Base-by-base conservation (phyloP, 345 rosid genomes). In the Gossypium australe region DNA sequence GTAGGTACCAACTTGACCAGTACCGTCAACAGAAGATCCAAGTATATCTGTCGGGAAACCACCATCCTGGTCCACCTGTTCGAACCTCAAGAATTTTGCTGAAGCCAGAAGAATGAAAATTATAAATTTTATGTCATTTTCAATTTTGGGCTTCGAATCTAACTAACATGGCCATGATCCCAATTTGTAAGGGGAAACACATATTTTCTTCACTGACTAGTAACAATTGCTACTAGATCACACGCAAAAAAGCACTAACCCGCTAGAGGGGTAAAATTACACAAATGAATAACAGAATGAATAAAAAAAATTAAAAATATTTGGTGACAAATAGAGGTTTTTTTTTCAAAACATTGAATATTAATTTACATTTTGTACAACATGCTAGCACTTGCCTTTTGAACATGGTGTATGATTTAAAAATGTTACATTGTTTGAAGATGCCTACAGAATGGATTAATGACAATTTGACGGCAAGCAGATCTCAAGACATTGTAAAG, bases 11-110 rank as follows among this genome's bases (percentile, higher is more conserved):
- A 93, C 91, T 86, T 88, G 91, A 82, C 98, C 95, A 52, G 98
- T 94, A 81, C 97, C 81, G 76, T 94, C 97, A 55, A 84, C 73
- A 45, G 97, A 94, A 73, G 88, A 86, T 86, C 97, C 95, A 78
- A 82, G 78, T 58, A 83, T 75, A 79, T 90, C 98, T 43, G 75
- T 68, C 18, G 90, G 86, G 52, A 89, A 75, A 72, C 82, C 80
- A 47, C 77, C 81, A 80, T 92, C 98, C 82, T 84, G 98, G 71
- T 94, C 98, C 81, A 92, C 79, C 83, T 92, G 97, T 82, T 94
- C 98, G 71, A 94, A 82, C 91, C 90, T 91, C 83, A 94, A 84
- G 86, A 94, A 94, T 78, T 94, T 94, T 61, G 98, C 98, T 94
- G 85, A 58, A 87, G 80, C 51, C 77, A 78, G 27, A 77, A 56